A percentile compares a stretch with the other conserved stretches of the same genome.
phyloP scores from a whole-genome alignment of 202 grass and related monocot species.

The Schoenoplectus triqueter region DNA sequence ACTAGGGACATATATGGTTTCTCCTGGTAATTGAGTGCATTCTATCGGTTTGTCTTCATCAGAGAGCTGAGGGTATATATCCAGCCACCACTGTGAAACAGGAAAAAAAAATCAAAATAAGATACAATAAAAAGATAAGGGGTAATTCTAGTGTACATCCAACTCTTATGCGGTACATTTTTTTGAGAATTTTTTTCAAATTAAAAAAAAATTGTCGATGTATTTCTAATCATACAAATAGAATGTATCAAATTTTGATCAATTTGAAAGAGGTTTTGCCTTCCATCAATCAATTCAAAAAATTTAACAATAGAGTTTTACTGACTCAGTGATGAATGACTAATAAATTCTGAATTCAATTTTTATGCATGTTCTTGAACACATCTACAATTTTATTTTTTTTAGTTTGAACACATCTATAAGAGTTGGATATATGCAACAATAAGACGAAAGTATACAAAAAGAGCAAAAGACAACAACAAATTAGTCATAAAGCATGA shows the following conservation, averaged over 20 bases:
- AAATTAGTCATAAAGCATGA: conserved; percentile 16
- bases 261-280: too few species aligned
- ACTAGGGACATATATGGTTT: conserved; percentile 98
- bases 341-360: too few species aligned
- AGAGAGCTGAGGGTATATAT: conserved; percentile 40
- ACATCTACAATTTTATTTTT: too few species aligned
- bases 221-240: not conserved
- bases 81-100: conserved; percentile 37
- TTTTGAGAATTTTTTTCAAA: not conserved
- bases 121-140: not conserved
- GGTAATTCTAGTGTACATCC: not conserved
- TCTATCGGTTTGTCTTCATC: conserved; percentile 78
- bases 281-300: too few species aligned
- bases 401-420: too few species aligned
- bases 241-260: not conserved
- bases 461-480: not conserved
- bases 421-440: too few species aligned
- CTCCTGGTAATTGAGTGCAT: conserved; percentile 89
- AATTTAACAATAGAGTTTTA: too few species aligned
- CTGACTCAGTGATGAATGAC: too few species aligned
- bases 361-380: too few species aligned
- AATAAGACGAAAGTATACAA: not conserved
- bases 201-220: not conserved
- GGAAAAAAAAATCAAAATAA: not conserved
- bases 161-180: not conserved